Evolutionary conservation across 495 filamentous ascomycete species (phyloP), one percentile per base, ranked within the genome.

Genomic region (Talaromyces stipitatus): DNA sequence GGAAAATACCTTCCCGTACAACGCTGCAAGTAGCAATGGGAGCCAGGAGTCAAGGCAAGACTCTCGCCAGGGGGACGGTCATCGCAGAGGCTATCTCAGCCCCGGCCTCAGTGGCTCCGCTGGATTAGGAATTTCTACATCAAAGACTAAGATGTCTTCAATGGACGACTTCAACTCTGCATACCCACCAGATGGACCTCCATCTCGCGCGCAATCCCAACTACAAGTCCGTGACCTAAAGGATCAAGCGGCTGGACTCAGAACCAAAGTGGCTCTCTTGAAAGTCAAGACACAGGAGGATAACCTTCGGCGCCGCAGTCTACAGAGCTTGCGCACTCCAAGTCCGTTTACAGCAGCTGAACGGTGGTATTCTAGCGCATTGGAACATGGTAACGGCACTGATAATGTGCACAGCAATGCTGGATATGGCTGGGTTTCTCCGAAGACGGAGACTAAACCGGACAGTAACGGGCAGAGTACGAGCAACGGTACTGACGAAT

Each of bases 231-330:
- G 88, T 23, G 88, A 90, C 64, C 76, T 97, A 14, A 87, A 89
- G 53, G 87, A 92, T 60, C 91, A 98, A 72, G 94, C 97, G 87
- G 86, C 92, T 61, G 91, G 91, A 60, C 75, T 98, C 23, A 91
- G 92, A 63, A 94, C 92, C 51, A 89, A 91, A 61, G 89, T 98
- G 20, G 95, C 92, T 3, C 87, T 78, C 10, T 71, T 98, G 29
- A 85, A 92, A 58, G 83, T 91, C 61, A 87, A 91, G 66, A 86
- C 87, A 4, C 82, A 88, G 50, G 88, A 88, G 58, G 94, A 97
- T 62, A 89, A 80, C 58, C 69, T 96, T 60, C 87, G 88, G 60
- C 81, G 94, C 43, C 83, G 87, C 50, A 96, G 92, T 66, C 65
- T 95, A 53, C 90, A 92, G 61, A 92, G 83, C 69, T 71, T 96